Conservation (phyloP, 2,329 filamentous ascomycete genomes). For the Venturia pyrina region DNA sequence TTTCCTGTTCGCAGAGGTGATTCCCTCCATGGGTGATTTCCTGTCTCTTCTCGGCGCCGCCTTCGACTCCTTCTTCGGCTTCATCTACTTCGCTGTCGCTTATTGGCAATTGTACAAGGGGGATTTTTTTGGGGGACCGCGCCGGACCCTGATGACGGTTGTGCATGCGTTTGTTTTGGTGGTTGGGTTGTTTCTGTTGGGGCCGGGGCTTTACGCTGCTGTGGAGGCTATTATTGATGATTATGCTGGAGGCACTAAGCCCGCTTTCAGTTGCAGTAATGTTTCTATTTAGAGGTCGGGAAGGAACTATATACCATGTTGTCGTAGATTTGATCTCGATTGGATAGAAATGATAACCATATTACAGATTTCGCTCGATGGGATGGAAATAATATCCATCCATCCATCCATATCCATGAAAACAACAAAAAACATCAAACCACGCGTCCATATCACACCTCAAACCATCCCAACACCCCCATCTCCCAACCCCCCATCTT, state of each 20-base stretch:
- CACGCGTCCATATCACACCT: no score
- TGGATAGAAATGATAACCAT: no score
- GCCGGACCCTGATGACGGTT: conserved; percentile 32
- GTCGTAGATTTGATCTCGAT: no score
- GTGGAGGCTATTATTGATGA: conserved; percentile 43
- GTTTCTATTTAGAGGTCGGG: conserved; percentile 30
- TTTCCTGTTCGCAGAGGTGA: conserved; percentile 39
- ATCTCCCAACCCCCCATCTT: no score
- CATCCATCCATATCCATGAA: no score
- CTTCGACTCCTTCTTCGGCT: conserved; percentile 42
- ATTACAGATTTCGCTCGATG: no score
- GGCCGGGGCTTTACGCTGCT: conserved; percentile 43
- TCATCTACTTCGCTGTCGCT: conserved; percentile 41
- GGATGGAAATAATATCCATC: no score
- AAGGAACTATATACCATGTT: neutral
- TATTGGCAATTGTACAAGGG: conserved; percentile 37
- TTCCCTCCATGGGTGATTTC: conserved; percentile 42
- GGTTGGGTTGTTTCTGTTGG: conserved; percentile 39
- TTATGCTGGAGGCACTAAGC: conserved; percentile 34
- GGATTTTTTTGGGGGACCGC: conserved; percentile 27
- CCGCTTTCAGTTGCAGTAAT: conserved; percentile 42
- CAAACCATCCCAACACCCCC: no score
- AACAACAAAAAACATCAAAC: no score
- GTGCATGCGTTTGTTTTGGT: conserved; percentile 37
- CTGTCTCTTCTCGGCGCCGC: conserved; percentile 38